A percentile compares a stretch with the other conserved stretches of the same genome.
These are phyloP conservation scores for Neophaeococcomyces aloes DNA, from an alignment of 2,329 filamentous ascomycete species.

Conservation along the genomic window DNA sequence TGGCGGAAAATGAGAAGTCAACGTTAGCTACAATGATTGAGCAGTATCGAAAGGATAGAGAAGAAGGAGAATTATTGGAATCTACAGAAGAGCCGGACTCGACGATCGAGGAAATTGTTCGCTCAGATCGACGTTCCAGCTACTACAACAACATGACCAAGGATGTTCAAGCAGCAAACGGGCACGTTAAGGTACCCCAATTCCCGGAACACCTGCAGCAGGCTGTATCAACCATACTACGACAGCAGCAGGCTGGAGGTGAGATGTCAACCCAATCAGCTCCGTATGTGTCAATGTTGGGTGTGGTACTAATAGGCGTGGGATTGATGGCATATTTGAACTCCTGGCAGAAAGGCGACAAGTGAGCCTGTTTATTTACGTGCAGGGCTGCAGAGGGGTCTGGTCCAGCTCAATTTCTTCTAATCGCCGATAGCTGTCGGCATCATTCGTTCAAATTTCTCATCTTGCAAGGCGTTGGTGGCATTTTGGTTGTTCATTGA, in stretches of 20 bases:
- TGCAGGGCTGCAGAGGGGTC: not conserved
- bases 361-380: conserved; percentile 25
- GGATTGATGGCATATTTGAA: conserved; percentile 81
- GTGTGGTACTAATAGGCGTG: conserved; percentile 70
- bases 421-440: not conserved
- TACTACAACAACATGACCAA: conserved; percentile 9
- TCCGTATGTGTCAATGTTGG: conserved; percentile 72
- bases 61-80: conserved; percentile 42
- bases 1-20: conserved; percentile 66
- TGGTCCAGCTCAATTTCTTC: not conserved
- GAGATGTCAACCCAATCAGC: conserved; percentile 45
- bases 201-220: conserved; percentile 26
- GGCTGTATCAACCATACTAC: conserved; percentile 30
- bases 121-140: conserved; percentile 7
- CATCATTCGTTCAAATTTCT: conserved; percentile 3
- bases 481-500: not conserved
- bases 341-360: conserved; percentile 58
- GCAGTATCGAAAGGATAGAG: conserved; percentile 57
- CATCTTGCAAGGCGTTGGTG: conserved; percentile 7
- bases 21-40: conserved; percentile 80
- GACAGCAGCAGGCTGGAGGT: conserved; percentile 31
- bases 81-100: conserved; percentile 32
- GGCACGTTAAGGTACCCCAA: conserved; percentile 42
- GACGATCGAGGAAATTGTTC: conserved; percentile 25
- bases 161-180: conserved; percentile 22